Evolutionary conservation across 2,329 filamentous ascomycete genomes (phyloP).

Genomic region (Podosphaera xanthii): DNA sequence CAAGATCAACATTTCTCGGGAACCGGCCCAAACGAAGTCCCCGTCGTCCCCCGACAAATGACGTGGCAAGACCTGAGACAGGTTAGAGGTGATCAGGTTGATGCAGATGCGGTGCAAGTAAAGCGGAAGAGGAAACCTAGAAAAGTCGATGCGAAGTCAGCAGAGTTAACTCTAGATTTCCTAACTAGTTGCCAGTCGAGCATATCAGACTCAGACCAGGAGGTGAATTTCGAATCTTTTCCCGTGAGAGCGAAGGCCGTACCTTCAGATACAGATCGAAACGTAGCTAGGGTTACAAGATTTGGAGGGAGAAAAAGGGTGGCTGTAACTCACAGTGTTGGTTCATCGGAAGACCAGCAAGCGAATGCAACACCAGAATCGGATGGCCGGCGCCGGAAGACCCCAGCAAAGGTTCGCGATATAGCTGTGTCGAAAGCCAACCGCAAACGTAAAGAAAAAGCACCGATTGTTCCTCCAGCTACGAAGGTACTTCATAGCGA

Average conservation of each 20-base stretch:
- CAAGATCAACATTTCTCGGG: not conserved
- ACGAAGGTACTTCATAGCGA: not conserved
- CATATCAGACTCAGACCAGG: not conserved
- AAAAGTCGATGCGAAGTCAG: not conserved
- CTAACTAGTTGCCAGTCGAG: not conserved
- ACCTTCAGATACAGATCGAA: not conserved
- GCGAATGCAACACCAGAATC: not conserved
- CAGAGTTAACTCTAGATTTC: not conserved
- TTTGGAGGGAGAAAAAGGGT: not conserved
- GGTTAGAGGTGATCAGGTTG: too few species aligned
- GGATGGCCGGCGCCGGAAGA: not conserved
- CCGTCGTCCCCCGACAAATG: not conserved
- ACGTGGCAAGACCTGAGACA: too few species aligned
- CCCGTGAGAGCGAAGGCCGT: not conserved
- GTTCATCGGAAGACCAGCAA: not conserved
- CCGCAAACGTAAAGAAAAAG: not conserved
- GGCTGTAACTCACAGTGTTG: not conserved
- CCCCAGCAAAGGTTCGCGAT: not conserved
- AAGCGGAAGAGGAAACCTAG: not conserved
- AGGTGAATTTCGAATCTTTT: not conserved
- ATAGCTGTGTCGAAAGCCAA: not conserved
- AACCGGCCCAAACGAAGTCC: not conserved
- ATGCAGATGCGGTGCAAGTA: not conserved
- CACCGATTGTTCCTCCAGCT: not conserved
- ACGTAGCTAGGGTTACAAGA: not conserved